phyloP scores from a whole-genome alignment of 192 early-diverging fungal genomes.

The Kappamyces sp. region DNA sequence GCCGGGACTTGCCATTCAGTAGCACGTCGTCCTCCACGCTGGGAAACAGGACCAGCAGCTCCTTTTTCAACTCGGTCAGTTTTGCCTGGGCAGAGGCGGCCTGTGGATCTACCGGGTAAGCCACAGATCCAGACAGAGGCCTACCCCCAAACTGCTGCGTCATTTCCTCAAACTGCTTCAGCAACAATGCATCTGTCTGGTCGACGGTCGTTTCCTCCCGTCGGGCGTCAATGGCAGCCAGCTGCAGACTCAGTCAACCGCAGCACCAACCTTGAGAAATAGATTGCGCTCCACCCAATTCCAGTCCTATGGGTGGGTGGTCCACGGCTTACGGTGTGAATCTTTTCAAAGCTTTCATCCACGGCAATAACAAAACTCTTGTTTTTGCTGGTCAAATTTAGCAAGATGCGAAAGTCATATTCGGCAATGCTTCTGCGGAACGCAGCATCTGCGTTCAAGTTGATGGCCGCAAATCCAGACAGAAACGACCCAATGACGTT shows the following conservation, averaged over 20 bases:
- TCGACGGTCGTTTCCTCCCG: neutral
- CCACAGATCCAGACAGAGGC: neutral
- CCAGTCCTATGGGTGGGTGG: conserved; percentile 28
- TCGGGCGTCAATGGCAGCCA: conserved; percentile 15
- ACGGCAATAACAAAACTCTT: conserved; percentile 41
- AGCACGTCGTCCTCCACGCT: conserved; percentile 33
- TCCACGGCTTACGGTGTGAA: conserved; percentile 24
- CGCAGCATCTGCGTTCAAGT: conserved; percentile 8
- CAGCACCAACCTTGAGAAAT: conserved; percentile 31
- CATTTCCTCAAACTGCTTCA: conserved; percentile 53
- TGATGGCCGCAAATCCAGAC: conserved; percentile 16
- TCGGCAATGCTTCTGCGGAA: conserved; percentile 31
- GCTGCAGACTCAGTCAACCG: conserved; percentile 1
- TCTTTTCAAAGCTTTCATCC: conserved; percentile 47
- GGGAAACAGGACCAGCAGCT: conserved; percentile 29
- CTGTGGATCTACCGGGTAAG: conserved; percentile 28
- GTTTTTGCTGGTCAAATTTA: conserved; percentile 24
- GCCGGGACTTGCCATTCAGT: conserved; percentile 33
- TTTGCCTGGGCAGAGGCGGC: conserved; percentile 25
- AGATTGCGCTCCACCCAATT: conserved; percentile 53
- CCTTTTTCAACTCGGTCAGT: conserved; percentile 23
- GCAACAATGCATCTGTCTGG: conserved; percentile 33
- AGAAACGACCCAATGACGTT: conserved; percentile 21
- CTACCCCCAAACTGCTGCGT: conserved; percentile 40
- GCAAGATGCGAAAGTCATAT: conserved; percentile 43